phyloP scores from a whole-genome alignment of 345 rosid genomes.

The Populus alba region DNA sequence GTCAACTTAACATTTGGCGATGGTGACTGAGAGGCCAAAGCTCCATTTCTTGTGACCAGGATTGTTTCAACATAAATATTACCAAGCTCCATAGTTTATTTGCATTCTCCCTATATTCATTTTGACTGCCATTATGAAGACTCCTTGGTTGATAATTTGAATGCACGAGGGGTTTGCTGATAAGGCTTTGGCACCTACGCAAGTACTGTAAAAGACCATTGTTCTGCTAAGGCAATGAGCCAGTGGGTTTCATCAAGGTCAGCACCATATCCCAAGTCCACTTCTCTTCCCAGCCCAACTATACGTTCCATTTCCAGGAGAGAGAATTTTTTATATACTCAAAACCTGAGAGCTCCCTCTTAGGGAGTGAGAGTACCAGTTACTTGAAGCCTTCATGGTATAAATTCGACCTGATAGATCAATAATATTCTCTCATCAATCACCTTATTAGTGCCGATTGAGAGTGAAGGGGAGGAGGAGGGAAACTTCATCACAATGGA shows the following conservation, averaged over 20 bases:
- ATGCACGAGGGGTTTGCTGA: neutral
- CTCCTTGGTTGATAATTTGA: neutral
- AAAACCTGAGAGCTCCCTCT: neutral
- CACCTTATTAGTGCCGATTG: too few relatives aligned
- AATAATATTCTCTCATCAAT: too few relatives aligned
- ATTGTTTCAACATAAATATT: neutral
- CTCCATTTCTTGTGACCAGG: neutral
- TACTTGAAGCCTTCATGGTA: neutral
- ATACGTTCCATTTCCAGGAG: too few relatives aligned
- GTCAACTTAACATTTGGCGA: constrained; percentile 3
- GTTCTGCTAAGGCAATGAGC: neutral
- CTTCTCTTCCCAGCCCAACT: neutral
- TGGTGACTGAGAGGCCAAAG: neutral
- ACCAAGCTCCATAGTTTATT: neutral
- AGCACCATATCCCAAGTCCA: neutral
- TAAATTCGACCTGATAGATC: neutral
- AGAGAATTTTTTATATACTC: too few relatives aligned
- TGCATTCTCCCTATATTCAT: too few relatives aligned
- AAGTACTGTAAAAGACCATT: neutral
- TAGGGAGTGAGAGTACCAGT: neutral
- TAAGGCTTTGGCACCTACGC: neutral
- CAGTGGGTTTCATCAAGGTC: too few relatives aligned
- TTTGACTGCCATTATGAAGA: too few relatives aligned
- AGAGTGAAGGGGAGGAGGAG: too few relatives aligned
- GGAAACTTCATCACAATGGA: too few relatives aligned